Base-by-base conservation (phyloP, 306 rosid species). In the Glycyrrhiza uralensis region DNA sequence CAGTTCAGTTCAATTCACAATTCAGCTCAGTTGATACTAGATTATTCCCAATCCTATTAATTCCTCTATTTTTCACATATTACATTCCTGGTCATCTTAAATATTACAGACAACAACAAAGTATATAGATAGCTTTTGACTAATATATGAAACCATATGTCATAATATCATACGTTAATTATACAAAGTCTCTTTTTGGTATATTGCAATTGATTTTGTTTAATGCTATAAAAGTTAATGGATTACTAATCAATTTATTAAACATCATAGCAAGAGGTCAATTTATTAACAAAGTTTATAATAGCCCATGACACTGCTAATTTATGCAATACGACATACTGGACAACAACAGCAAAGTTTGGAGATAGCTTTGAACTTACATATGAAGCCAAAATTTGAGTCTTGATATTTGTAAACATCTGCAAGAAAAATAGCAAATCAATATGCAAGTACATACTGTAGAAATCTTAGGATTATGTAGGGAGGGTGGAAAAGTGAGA, bases 401-500 rank as follows among this genome's bases (percentile, higher is more conserved):
- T 76, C 80, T 83, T 83, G 55, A 67, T 50, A 67, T 71, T 83
- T 61, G 74, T 30, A 71, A 71, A 83, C 82, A 79, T 52, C 87
- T 83, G 84, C 79, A 67, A 38, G 55, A 30, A 58, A 74, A 70
- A 36, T 22, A 46, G 28, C 62, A 62, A 46, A 69, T 74, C 58
- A 64, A 36, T 33, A 26, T 44, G 56, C 54, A 11, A 51, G 52
- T 29, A 52, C 45, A 49, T 29, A 29, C 6, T 1, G 18, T 56
- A 45, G 35, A 58, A 32, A 58, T 23, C 42, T 45, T 18, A 56
- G 30, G 29, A 66, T 12, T 28, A 4, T 50, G 35, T 11, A 36
- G 4, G 42, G 41, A 54, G 41, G 39, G n/a, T n/a, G 18, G 33
- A 42, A 58, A 13, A 32, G 13, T 56, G 26, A 22, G 49, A 22